phyloP scores from a whole-genome alignment of 2,329 filamentous ascomycete species.

The Penicillium sp. region DNA sequence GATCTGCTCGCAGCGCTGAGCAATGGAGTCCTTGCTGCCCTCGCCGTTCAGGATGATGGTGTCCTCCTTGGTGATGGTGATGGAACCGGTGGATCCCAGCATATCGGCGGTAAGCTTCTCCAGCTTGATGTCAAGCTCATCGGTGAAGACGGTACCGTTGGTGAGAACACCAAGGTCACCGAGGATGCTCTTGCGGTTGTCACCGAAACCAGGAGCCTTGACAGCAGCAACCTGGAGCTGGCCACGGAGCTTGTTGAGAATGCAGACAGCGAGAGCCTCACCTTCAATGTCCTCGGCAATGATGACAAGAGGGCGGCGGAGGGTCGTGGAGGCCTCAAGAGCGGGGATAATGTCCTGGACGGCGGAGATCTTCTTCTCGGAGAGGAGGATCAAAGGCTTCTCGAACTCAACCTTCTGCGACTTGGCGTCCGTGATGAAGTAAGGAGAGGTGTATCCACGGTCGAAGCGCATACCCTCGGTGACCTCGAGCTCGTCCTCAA shows the following conservation, averaged over 20 bases:
- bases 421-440: slow-evolving; percentile 99
- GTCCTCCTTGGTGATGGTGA: slow-evolving; percentile 99
- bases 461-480: slow-evolving; percentile 99
- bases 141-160: slow-evolving; percentile 96
- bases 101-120: slow-evolving; percentile 96
- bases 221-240: slow-evolving; percentile 98
- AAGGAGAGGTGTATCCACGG: slow-evolving; percentile 96
- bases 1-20: slow-evolving; percentile 98
- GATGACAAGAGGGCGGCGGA: slow-evolving; percentile 94
- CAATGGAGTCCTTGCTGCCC: slow-evolving; percentile 89
- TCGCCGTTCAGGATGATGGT: slow-evolving; percentile 98
- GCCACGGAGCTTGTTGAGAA: slow-evolving; percentile 99
- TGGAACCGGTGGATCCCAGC: slow-evolving; percentile 95
- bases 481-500: slow-evolving; percentile 95
- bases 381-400: slow-evolving; percentile 97
- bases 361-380: slow-evolving; percentile 99
- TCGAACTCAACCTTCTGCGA: slow-evolving; percentile 99
- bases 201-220: slow-evolving; percentile 98
- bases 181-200: slow-evolving; percentile 99
- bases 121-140: slow-evolving; percentile 98
- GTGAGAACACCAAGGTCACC: slow-evolving; percentile 95
- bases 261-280: slow-evolving; percentile 97
- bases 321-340: slow-evolving; percentile 94
- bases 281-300: slow-evolving; percentile 99
- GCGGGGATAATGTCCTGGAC: slow-evolving; percentile 99